These are phyloP conservation scores for Solanum hybrid DNA, from an alignment of 305 asterid genomes.

Conservation along the genomic window DNA sequence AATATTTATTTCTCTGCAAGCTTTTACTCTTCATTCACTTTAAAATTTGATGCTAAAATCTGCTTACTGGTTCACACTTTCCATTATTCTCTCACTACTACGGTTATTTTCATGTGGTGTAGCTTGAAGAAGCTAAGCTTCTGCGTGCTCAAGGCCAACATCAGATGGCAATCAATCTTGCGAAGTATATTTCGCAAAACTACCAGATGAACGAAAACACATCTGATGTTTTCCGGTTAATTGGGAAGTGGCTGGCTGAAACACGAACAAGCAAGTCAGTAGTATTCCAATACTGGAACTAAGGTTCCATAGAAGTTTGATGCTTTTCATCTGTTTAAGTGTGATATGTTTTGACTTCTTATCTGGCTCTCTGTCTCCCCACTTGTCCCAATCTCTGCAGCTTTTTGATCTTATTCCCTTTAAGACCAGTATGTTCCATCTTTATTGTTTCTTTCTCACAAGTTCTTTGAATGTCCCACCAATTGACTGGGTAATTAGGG, in stretches of 20 bases:
- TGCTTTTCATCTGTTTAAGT: neutral
- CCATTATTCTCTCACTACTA: neutral
- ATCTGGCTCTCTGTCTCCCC: neutral
- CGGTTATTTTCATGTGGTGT: slow-evolving; percentile 20
- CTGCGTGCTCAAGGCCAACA: slow-evolving; percentile 95
- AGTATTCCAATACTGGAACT: slow-evolving; percentile 4
- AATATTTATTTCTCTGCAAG: neutral
- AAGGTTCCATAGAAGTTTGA: neutral
- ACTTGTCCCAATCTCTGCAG: neutral
- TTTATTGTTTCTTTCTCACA: neutral
- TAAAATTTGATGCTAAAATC: neutral
- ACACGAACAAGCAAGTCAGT: slow-evolving; percentile 95
- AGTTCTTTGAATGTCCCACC: neutral
- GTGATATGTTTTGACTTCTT: neutral
- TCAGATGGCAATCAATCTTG: slow-evolving; percentile 93
- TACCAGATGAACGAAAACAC: slow-evolving; percentile 47
- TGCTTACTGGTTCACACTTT: neutral
- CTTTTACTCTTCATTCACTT: neutral
- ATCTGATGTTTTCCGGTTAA: slow-evolving; percentile 81
- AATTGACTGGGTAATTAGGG: neutral
- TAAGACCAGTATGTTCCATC: neutral
- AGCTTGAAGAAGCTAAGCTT: slow-evolving; percentile 98
- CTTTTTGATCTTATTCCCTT: neutral
- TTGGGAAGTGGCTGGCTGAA: slow-evolving; percentile 97
- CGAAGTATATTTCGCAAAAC: slow-evolving; percentile 69